Evolutionary conservation across 345 rosid genomes (phyloP), one percentile per base, ranked within the genome.

Genomic region (Angophora floribunda): DNA sequence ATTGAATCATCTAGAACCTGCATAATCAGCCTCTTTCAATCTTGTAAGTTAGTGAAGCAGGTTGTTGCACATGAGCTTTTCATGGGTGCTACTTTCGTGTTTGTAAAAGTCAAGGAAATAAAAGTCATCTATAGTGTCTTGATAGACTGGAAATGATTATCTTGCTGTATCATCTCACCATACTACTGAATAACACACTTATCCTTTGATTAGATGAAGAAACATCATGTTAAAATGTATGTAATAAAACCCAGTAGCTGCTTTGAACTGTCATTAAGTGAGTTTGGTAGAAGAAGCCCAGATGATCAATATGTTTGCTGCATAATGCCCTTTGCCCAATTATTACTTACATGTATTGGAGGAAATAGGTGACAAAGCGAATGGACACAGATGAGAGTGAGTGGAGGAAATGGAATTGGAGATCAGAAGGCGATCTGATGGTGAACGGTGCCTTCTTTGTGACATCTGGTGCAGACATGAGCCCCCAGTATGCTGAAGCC

Each of bases 361-460:
- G 28, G 16, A 24, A 16, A 30, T 52, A 85, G 89, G 89, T 88
- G 61, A 88, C 88, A n/a, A 88, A 88, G 87, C 30, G 90, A 78
- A 88, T 88, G 88, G 87, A 88, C 87, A 67, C 90, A 44, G 85
- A 88, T 22, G 89, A 88, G n/a, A 51, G 89, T 53, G 87, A 88
- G 52, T 88, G 90, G 90, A 88, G 67, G 87, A 52, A 47, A 67
- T 88, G 90, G 88, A 85, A 88, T 80, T 88, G 90, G 90, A 85
- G 90, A 75, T 32, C 88, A 13, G 87, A 88, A 13, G 90, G 87
- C 19, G 90, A 88, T 59, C 53, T 67, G 63, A 85, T 88, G 89
- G 87, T 88, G 85, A 88, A 88, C 30, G 89, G 89, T 3, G 90
- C 90, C 17, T 88, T 86, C 85, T 88, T 88, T 55, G 50, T 88